A percentile compares a stretch with the other conserved stretches of the same genome.
These are phyloP conservation scores for Tolypocladium sp. DNA, from an alignment of 2,329 filamentous ascomycete species.

Conservation along the genomic window DNA sequence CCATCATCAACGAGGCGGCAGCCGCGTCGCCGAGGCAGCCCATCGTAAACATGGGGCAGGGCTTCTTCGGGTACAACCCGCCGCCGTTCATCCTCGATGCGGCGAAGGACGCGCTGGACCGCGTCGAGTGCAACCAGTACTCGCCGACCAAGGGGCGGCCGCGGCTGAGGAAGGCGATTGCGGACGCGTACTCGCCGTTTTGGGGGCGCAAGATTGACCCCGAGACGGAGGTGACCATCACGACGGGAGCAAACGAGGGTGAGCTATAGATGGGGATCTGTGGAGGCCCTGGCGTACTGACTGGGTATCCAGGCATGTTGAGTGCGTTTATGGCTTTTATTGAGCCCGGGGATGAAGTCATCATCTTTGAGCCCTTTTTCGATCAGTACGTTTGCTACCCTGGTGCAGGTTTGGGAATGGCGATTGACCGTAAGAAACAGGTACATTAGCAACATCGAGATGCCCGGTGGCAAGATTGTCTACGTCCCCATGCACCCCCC, in stretches of 20 bases:
- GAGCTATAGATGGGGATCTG: constrained; percentile 19
- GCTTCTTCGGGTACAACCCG: constrained; percentile 88
- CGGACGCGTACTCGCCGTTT: constrained; percentile 82
- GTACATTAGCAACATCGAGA: constrained; percentile 94
- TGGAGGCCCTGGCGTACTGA: background rate
- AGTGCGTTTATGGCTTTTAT: constrained; percentile 98
- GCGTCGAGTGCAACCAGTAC: constrained; percentile 98
- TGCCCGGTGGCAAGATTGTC: constrained; percentile 89
- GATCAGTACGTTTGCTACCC: constrained; percentile 57
- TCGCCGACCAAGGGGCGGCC: constrained; percentile 90
- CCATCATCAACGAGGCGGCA: constrained; percentile 58
- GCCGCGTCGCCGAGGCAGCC: constrained; percentile 53
- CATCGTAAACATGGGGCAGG: constrained; percentile 57
- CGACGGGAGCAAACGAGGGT: constrained; percentile 79
- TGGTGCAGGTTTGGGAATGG: background rate
- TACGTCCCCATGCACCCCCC: constrained; percentile 95
- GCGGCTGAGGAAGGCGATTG: constrained; percentile 83
- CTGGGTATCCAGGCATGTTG: constrained; percentile 56
- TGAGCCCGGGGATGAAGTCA: constrained; percentile 90
- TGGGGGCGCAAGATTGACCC: constrained; percentile 78
- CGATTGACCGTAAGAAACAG: constrained; percentile 7
- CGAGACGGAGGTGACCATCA: constrained; percentile 89
- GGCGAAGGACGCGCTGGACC: constrained; percentile 79
- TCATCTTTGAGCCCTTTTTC: constrained; percentile 97
- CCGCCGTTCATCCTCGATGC: constrained; percentile 85